A percentile compares a stretch with the other conserved stretches of the same genome.
Evolutionary conservation across 148 eudicot genomes (phyloP).

Genomic region (Camellia sinensis): DNA sequence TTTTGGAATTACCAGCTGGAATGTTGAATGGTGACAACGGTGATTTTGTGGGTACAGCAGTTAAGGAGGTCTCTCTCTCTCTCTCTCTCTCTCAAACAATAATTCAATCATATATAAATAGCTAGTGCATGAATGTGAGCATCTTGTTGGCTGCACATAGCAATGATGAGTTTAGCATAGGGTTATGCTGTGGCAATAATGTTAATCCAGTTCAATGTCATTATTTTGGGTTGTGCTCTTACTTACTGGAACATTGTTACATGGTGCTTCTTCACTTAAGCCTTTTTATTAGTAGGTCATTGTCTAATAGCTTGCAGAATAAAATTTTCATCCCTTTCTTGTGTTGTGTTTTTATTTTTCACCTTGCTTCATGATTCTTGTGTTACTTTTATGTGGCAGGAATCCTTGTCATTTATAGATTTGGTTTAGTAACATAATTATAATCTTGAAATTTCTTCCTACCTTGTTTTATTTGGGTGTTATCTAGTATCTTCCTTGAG

Average conservation of each 20-base stretch:
- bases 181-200: not conserved
- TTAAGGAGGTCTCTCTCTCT: constrained; percentile 69
- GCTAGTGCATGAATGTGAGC: too few relatives aligned
- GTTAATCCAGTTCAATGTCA: not conserved
- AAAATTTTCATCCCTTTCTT: too few relatives aligned
- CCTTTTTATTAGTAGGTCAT: not conserved
- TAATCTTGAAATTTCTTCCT: too few relatives aligned
- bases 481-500: too few relatives aligned
- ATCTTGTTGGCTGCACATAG: constrained; percentile 4
- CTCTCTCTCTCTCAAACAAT: constrained; percentile 3
- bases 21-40: constrained; percentile 93
- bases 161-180: not conserved
- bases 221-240: not conserved
- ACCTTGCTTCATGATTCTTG: too few relatives aligned
- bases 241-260: too few relatives aligned
- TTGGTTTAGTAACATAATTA: too few relatives aligned
- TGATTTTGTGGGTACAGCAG: constrained; percentile 87
- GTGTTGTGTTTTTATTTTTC: too few relatives aligned
- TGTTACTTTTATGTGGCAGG: too few relatives aligned
- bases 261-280: not conserved
- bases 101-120: not conserved
- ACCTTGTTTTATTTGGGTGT: too few relatives aligned
- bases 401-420: too few relatives aligned
- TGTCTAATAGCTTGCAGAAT: too few relatives aligned
- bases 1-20: constrained; percentile 96